Evolutionary conservation across 176 grass and related monocot species (phyloP).

Genomic region (Musa troglodytarum): DNA sequence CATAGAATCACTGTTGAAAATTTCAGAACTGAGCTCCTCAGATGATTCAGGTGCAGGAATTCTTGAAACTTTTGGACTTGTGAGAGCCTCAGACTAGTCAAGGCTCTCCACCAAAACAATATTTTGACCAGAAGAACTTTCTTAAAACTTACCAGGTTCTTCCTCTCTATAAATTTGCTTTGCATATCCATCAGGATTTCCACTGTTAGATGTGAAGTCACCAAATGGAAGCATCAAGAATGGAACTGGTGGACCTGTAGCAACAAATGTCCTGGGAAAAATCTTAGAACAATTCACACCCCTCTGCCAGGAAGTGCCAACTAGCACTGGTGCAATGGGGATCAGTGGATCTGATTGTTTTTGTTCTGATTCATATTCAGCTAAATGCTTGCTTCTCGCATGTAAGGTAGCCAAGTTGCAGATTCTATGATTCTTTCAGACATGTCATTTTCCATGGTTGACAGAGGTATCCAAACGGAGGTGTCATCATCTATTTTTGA

Average conservation of each 20-base stretch:
- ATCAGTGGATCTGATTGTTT: conserved; percentile 46
- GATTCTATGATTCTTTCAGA: conserved; percentile 35
- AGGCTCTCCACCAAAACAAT: conserved; percentile 36
- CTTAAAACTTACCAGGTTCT: conserved; percentile 33
- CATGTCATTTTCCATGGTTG: conserved; percentile 42
- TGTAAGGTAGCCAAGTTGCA: conserved; percentile 16
- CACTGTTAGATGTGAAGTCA: conserved; percentile 24
- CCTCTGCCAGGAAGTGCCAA: conserved; percentile 56
- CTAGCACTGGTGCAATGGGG: conserved; percentile 40
- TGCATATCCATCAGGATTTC: conserved; percentile 33
- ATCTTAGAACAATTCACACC: conserved; percentile 44
- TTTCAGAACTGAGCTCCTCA: conserved; percentile 56
- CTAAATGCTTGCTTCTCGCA: conserved; percentile 37
- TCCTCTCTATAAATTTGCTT: conserved; percentile 50
- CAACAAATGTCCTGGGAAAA: conserved; percentile 43
- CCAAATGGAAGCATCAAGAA: conserved; percentile 37
- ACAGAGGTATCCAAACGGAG: conserved; percentile 27
- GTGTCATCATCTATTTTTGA: conserved; percentile 36
- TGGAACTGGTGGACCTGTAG: conserved; percentile 58
- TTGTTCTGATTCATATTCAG: conserved; percentile 41
- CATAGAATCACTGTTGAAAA: conserved; percentile 60
- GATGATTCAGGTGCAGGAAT: conserved; percentile 35
- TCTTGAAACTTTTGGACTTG: conserved; percentile 31
- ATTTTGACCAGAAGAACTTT: conserved; percentile 36
- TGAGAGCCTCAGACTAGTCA: conserved; percentile 32